Evolutionary conservation across 768 basidiomycete genomes (phyloP).

Genomic region (Mycena vulgaris): DNA sequence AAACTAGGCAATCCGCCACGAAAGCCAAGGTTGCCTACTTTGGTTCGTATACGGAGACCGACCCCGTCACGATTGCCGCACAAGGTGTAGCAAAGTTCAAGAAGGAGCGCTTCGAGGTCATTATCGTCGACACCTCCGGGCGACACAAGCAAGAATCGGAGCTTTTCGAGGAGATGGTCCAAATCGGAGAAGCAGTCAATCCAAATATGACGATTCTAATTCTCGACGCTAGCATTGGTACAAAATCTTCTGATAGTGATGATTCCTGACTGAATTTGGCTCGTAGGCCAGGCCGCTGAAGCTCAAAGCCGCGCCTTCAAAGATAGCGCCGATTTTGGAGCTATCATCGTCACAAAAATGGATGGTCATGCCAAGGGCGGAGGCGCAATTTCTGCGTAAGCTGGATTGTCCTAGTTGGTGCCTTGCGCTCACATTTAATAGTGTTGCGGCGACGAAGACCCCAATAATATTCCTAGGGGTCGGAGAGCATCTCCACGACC

Average conservation of each 20-base stretch:
- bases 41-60: slow-evolving; percentile 98
- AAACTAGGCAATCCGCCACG: slow-evolving; percentile 98
- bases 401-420: slow-evolving; percentile 27
- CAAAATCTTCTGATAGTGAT: slow-evolving; percentile 25
- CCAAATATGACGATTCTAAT: slow-evolving; percentile 98
- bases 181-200: slow-evolving; percentile 93
- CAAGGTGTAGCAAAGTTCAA: slow-evolving; percentile 98
- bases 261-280: slow-evolving; percentile 3
- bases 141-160: slow-evolving; percentile 98
- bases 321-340: slow-evolving; percentile 97
- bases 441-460: slow-evolving; percentile 98
- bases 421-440: slow-evolving; percentile 48
- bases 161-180: slow-evolving; percentile 97
- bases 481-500: slow-evolving; percentile 97
- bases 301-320: slow-evolving; percentile 98
- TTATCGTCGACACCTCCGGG: slow-evolving; percentile 98
- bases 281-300: slow-evolving; percentile 94
- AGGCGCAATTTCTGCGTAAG: slow-evolving; percentile 98
- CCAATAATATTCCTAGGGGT: slow-evolving; percentile 99
- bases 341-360: slow-evolving; percentile 99
- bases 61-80: slow-evolving; percentile 94
- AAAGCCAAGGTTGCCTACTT: slow-evolving; percentile 99
- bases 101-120: slow-evolving; percentile 98
- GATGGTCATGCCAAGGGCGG: slow-evolving; percentile 99
- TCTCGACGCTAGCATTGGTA: slow-evolving; percentile 96